These are phyloP conservation scores for Colletotrichum costaricense DNA, from an alignment of 2,329 filamentous ascomycete species.

Conservation along the genomic window DNA sequence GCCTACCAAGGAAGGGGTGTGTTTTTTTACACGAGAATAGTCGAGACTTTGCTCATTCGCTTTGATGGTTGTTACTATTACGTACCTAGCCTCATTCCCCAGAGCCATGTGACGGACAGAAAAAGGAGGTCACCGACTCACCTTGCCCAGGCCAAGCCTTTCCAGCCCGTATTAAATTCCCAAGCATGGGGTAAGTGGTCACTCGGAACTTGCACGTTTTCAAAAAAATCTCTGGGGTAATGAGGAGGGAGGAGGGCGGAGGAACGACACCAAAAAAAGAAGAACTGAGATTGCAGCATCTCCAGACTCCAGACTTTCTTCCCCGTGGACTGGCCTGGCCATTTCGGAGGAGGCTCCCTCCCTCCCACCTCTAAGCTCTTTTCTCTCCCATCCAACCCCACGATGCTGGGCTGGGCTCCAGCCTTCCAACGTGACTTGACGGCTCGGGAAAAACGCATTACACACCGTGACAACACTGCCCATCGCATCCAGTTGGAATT, in stretches of 20 bases:
- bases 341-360: background rate
- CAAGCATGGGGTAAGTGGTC: background rate
- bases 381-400: background rate
- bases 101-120: slow-evolving; percentile 21
- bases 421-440: background rate
- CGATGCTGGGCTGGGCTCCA: background rate
- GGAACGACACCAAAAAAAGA: background rate
- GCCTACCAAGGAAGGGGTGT: background rate
- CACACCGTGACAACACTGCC: background rate
- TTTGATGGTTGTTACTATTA: slow-evolving; percentile 22
- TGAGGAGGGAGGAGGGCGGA: background rate
- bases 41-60: background rate
- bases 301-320: too few species aligned
- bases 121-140: slow-evolving; percentile 5
- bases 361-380: background rate
- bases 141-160: background rate
- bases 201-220: slow-evolving; percentile 8
- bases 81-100: slow-evolving; percentile 4
- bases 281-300: slow-evolving; percentile 3
- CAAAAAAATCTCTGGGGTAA: background rate
- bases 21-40: background rate
- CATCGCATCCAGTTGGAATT: background rate
- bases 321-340: slow-evolving; percentile 19
- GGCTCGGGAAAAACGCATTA: background rate
- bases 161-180: background rate